A percentile compares a stretch with the other conserved stretches of the same genome.
Evolutionary conservation across 1,284 basidiomycete genomes (phyloP).

Genomic region (Leccinum fuscescens): DNA sequence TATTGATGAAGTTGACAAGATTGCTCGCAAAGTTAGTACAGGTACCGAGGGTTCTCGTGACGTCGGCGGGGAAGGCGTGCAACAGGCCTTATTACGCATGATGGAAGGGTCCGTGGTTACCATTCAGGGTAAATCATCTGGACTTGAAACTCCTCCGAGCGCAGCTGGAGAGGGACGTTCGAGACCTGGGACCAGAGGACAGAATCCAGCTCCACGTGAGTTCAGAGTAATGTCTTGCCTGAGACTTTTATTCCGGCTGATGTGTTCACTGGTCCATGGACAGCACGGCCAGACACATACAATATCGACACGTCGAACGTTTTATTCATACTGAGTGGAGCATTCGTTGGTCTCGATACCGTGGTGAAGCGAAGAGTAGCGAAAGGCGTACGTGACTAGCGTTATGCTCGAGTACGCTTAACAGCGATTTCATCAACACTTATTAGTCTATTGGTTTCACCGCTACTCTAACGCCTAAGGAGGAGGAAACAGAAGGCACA

Average conservation of each 20-base stretch:
- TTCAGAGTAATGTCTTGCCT: slow-evolving; percentile 7
- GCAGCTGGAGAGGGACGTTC: slow-evolving; percentile 45
- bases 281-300: slow-evolving; percentile 67
- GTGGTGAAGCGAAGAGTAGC: slow-evolving; percentile 76
- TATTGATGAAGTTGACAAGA: slow-evolving; percentile 96
- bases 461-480: slow-evolving; percentile 55
- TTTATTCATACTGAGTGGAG: slow-evolving; percentile 88
- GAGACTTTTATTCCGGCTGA: not conserved
- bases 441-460: slow-evolving; percentile 85
- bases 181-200: slow-evolving; percentile 41
- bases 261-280: not conserved
- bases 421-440: slow-evolving; percentile 1
- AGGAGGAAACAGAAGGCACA: slow-evolving; percentile 32
- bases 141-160: slow-evolving; percentile 43
- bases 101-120: slow-evolving; percentile 89
- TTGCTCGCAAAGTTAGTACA: slow-evolving; percentile 67
- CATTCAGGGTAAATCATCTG: slow-evolving; percentile 70
- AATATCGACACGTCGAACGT: slow-evolving; percentile 87
- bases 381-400: slow-evolving; percentile 67
- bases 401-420: not conserved
- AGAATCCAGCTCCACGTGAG: slow-evolving; percentile 22
- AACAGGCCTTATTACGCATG: slow-evolving; percentile 88
- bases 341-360: slow-evolving; percentile 89
- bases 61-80: slow-evolving; percentile 94
- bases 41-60: slow-evolving; percentile 80